Evolutionary conservation across 2,329 filamentous ascomycete genomes (phyloP).

Genomic region (Neurospora sp.): DNA sequence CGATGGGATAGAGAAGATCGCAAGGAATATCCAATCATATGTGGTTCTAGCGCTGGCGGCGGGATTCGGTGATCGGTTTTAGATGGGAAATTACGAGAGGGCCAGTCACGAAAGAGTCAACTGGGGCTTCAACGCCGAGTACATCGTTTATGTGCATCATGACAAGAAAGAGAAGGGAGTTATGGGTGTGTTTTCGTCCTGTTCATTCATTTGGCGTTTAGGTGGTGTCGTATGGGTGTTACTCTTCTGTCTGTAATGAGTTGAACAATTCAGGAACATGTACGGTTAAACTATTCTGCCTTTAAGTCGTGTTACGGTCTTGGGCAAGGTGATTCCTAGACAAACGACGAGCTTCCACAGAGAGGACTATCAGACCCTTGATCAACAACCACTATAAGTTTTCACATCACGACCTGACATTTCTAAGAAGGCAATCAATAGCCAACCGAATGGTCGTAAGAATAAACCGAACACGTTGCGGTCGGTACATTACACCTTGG

Average conservation of each 20-base stretch:
- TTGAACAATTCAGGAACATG: not conserved
- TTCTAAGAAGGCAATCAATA: not conserved
- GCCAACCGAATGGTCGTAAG: not conserved
- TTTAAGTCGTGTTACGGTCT: not conserved
- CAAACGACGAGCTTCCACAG: not conserved
- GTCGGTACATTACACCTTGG: no score
- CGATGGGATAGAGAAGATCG: not conserved
- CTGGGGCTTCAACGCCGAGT: not conserved
- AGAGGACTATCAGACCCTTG: not conserved
- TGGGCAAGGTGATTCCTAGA: not conserved
- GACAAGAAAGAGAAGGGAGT: not conserved
- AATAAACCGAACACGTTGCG: no score
- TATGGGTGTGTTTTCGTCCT: not conserved
- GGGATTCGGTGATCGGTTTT: not conserved
- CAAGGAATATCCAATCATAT: no score
- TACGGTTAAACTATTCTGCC: not conserved
- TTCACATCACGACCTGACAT: not conserved
- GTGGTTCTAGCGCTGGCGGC: no score
- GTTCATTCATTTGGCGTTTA: not conserved
- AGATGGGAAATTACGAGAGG: not conserved
- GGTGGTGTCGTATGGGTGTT: not conserved
- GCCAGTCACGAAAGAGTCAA: not conserved
- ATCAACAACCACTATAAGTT: not conserved
- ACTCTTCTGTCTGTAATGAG: not conserved
- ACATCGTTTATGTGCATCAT: not conserved